Evolutionary conservation across 495 filamentous ascomycete species (phyloP).

Genomic region (Penicillium mononematosum): DNA sequence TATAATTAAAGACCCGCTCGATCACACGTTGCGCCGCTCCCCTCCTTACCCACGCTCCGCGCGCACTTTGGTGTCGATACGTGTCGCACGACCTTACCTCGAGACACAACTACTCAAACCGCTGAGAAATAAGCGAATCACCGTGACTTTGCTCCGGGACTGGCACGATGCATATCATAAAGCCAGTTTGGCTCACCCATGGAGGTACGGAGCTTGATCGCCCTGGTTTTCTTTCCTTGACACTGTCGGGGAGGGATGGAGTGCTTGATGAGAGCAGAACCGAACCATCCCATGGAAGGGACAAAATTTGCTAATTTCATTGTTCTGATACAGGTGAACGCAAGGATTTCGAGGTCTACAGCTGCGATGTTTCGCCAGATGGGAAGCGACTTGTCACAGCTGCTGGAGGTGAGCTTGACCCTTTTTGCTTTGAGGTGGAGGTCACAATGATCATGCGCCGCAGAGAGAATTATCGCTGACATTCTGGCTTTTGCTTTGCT

Average conservation of each 20-base stretch:
- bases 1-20: background rate
- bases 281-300: background rate
- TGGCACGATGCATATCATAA: constrained; percentile 79
- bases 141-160: constrained; percentile 5
- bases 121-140: constrained; percentile 2
- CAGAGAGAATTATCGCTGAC: constrained; percentile 13
- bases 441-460: background rate
- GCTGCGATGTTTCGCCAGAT: constrained; percentile 94
- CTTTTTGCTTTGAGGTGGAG: background rate
- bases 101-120: background rate
- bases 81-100: background rate
- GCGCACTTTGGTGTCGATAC: constrained; percentile 7
- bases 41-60: constrained; percentile 1
- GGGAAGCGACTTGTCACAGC: constrained; percentile 87
- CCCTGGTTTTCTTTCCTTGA: constrained; percentile 17
- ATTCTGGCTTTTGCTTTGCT: constrained; percentile 10
- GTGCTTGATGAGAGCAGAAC: background rate
- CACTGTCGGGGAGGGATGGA: constrained; percentile 1
- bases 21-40: background rate
- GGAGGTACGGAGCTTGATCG: constrained; percentile 56
- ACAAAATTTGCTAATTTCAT: constrained; percentile 4
- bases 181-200: constrained; percentile 91
- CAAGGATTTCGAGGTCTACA: constrained; percentile 97
- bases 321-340: constrained; percentile 66
- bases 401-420: constrained; percentile 68